Evolutionary conservation across 2,329 filamentous ascomycete genomes (phyloP).

Genomic region (Colletotrichum sidae): DNA sequence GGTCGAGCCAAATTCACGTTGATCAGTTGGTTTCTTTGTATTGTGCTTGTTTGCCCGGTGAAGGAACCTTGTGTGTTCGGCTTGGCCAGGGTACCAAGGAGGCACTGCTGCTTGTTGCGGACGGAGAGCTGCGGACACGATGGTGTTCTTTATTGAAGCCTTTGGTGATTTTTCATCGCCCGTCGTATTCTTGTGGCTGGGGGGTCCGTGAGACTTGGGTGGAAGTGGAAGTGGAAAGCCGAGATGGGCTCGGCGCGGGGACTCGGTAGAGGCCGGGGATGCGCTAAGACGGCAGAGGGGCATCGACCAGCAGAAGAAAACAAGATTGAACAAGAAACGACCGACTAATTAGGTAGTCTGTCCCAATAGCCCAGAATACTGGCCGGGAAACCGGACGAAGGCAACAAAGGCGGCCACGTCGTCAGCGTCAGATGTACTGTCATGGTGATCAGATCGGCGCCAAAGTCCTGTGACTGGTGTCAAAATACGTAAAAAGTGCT

Average conservation of each 20-base stretch:
- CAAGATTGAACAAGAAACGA: neutral
- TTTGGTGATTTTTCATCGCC: neutral
- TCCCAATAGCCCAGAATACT: neutral
- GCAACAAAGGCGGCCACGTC: neutral
- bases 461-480: slow-evolving; percentile 9
- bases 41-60: neutral
- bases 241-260: slow-evolving; percentile 7
- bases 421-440: slow-evolving; percentile 5
- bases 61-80: slow-evolving; percentile 21
- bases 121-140: slow-evolving; percentile 4
- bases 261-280: neutral
- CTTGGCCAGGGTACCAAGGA: neutral
- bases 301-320: neutral
- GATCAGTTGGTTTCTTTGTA: neutral
- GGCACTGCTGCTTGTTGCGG: slow-evolving; percentile 5
- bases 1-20: neutral
- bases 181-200: slow-evolving; percentile 11
- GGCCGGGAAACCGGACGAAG: slow-evolving; percentile 18
- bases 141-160: too few relatives aligned
- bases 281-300: neutral
- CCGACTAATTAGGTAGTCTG: neutral
- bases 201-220: neutral
- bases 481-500: slow-evolving; percentile 30
- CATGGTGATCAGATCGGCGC: slow-evolving; percentile 10
- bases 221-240: neutral